phyloP scores from a whole-genome alignment of 139 green algal genomes.

The Picochlorum sp. region DNA sequence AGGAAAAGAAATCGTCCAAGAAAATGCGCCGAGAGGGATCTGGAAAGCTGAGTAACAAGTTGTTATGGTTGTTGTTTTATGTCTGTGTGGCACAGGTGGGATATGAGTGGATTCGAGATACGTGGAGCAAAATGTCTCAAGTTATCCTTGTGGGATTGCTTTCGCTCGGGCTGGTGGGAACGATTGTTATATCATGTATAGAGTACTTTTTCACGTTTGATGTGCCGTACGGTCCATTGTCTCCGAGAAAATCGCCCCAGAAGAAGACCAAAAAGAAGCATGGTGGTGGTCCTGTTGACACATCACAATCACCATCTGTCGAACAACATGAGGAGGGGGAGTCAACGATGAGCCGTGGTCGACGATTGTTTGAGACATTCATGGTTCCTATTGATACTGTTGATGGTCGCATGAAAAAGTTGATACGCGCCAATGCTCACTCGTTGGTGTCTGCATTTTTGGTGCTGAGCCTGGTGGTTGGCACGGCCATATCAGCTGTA shows the following conservation, averaged over 20 bases:
- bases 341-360: too few relatives aligned
- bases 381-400: neutral
- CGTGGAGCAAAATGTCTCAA: neutral
- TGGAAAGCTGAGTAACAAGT: neutral
- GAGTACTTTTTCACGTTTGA: too few relatives aligned
- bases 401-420: constrained; percentile 14
- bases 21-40: too few relatives aligned
- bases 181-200: neutral
- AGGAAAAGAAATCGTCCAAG: too few relatives aligned
- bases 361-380: too few relatives aligned
- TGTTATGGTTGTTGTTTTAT: neutral
- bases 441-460: constrained; percentile 31
- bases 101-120: constrained; percentile 3
- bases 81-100: neutral
- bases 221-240: too few relatives aligned
- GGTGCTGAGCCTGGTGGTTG: constrained; percentile 36
- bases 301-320: too few relatives aligned
- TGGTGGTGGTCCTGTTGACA: too few relatives aligned
- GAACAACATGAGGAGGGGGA: too few relatives aligned
- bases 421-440: constrained; percentile 27
- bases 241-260: too few relatives aligned
- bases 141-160: neutral
- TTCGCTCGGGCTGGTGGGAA: neutral
- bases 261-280: too few relatives aligned
- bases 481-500: constrained; percentile 26